Evolutionary conservation across 2,329 filamentous ascomycete species (phyloP).

Genomic region (Calonectria naviculata): DNA sequence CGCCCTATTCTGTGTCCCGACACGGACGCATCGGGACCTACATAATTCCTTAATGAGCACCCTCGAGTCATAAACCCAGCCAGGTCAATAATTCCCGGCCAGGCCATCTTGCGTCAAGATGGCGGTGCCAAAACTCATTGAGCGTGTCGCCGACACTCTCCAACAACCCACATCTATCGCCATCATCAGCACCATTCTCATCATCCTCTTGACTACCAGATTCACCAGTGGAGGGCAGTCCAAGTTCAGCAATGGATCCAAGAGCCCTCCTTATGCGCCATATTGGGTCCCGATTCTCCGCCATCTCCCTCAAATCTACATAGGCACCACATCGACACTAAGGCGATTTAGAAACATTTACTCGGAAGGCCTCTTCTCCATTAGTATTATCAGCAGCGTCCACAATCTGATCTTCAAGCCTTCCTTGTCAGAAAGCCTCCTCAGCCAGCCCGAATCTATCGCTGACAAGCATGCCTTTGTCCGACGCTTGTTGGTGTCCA

Average conservation of each 20-base stretch:
- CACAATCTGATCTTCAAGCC: slow-evolving; percentile 50
- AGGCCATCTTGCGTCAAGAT: slow-evolving; percentile 5
- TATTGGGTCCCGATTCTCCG: slow-evolving; percentile 51
- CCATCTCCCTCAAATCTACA: slow-evolving; percentile 46
- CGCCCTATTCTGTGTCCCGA: neutral
- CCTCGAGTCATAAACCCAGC: neutral
- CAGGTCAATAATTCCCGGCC: slow-evolving; percentile 24
- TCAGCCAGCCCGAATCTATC: slow-evolving; percentile 41
- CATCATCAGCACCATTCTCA: slow-evolving; percentile 37
- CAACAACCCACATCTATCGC: slow-evolving; percentile 37
- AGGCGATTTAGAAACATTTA: slow-evolving; percentile 44
- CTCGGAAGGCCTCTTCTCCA: slow-evolving; percentile 48
- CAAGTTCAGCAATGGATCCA: slow-evolving; percentile 47
- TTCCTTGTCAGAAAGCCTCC: slow-evolving; percentile 39
- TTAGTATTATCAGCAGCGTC: slow-evolving; percentile 45
- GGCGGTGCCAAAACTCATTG: slow-evolving; percentile 24
- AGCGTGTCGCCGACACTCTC: slow-evolving; percentile 30
- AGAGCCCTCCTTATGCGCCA: slow-evolving; percentile 41
- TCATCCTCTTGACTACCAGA: slow-evolving; percentile 41
- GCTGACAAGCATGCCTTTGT: slow-evolving; percentile 41
- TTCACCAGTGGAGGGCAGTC: slow-evolving; percentile 44
- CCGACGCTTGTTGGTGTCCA: slow-evolving; percentile 41
- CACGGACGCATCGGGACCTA: neutral
- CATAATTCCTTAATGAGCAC: neutral
- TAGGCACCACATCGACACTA: slow-evolving; percentile 44